Evolutionary conservation across 768 basidiomycete genomes (phyloP), one percentile per base, ranked within the genome.

Genomic region (Brasilioporus rufonigricans): DNA sequence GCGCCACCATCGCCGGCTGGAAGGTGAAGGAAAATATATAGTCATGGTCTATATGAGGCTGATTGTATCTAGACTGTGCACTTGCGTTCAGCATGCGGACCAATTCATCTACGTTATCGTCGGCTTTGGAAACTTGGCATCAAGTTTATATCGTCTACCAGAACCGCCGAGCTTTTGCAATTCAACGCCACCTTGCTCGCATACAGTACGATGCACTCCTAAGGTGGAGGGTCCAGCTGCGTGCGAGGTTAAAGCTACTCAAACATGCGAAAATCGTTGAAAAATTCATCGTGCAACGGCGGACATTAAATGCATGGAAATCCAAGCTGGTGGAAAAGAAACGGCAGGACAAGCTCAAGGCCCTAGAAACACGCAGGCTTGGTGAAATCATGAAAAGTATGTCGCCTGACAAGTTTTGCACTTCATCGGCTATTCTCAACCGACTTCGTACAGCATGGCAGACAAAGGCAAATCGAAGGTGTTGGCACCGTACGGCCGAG

Each of bases 211-310:
- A 83, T 60, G 67, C 74, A 14, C 71, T 87, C 14, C 63, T 80
- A 6, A 62, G 56, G 18, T 91, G 89, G 89, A 78, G 84, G 19
- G 61, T 81, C 19, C 71, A 73, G 36, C 70, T 87, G 48, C 78
- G 83, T 18, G 68, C 72, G 16, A 77, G 78, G 52, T 57, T 82
- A 38, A 80, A 79, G 57, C 60, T 76, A 61, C 66, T 74, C 38
- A 82, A 80, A 59, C 76, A 83, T 61, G 86, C 86, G 1, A 79
- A 76, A 58, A 67, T 77, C 29, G 80, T 81, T 0, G 73, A 80
- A 60, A 79, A 75, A 48, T 81, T 76, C 54, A 77, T 89, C 56
- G 46, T 78, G 6, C 67, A 74, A 51, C 73, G 83, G 52, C 73
- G 71, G 32, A 76, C 68, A 50, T 83, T 81, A 77, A 74, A 66